phyloP scores from a whole-genome alignment of 805 yeast species.

The Cyberlindnera amylophila region DNA sequence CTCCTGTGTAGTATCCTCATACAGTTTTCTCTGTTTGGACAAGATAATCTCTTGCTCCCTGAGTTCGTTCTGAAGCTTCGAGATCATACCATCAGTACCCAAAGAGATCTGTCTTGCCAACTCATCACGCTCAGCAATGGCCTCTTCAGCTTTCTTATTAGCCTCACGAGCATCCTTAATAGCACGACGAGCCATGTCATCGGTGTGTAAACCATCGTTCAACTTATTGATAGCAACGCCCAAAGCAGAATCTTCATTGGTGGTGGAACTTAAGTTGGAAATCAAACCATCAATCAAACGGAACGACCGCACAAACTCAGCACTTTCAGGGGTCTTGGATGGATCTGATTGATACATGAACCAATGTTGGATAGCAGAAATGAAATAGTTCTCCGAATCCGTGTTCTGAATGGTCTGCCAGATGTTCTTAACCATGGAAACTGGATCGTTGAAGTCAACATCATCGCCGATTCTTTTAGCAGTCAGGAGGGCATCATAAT shows the following conservation, averaged over 20 bases:
- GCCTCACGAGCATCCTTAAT: constrained; percentile 51
- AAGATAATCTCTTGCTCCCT: constrained; percentile 60
- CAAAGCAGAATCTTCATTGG: constrained; percentile 56
- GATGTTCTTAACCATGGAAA: constrained; percentile 59
- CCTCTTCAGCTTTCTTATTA: constrained; percentile 49
- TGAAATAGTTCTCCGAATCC: constrained; percentile 46
- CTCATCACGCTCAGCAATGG: constrained; percentile 55
- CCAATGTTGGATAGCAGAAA: constrained; percentile 52
- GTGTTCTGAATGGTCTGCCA: constrained; percentile 55
- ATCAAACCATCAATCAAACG: constrained; percentile 63
- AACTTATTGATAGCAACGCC: constrained; percentile 75
- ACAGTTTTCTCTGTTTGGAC: constrained; percentile 54
- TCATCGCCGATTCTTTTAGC: constrained; percentile 34
- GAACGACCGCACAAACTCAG: constrained; percentile 48
- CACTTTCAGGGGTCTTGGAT: constrained; percentile 42
- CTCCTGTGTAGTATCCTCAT: constrained; percentile 56
- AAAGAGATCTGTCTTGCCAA: constrained; percentile 61
- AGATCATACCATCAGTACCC: constrained; percentile 74
- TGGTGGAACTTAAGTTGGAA: constrained; percentile 50
- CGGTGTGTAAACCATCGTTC: constrained; percentile 71
- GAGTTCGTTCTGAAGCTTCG: constrained; percentile 55
- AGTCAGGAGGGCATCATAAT: constrained; percentile 41
- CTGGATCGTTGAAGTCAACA: constrained; percentile 52
- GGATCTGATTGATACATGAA: constrained; percentile 36
- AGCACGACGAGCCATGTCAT: constrained; percentile 80